Conservation (phyloP, 306 rosid genomes). For the Hippophae rhamnoides region DNA sequence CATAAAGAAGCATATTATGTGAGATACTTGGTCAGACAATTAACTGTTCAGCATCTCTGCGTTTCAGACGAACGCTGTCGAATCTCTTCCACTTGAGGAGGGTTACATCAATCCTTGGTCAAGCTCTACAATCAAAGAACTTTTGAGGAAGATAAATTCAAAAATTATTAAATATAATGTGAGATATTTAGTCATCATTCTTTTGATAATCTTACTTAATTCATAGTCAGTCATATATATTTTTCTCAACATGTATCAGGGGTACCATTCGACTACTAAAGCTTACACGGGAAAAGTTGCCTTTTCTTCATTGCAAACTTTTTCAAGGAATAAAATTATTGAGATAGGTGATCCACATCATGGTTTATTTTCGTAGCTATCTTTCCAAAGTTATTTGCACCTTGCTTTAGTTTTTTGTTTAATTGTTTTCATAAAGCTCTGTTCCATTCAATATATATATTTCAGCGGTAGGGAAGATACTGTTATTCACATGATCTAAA, state of each 20-base stretch:
- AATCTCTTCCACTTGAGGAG: constrained; percentile 16
- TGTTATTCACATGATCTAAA: no score
- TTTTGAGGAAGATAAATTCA: constrained; percentile 43
- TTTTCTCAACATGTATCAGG: constrained; percentile 38
- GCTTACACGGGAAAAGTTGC: constrained; percentile 61
- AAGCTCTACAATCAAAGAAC: constrained; percentile 36
- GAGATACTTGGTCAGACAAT: background rate
- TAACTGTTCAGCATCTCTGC: constrained; percentile 10
- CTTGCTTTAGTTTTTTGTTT: background rate
- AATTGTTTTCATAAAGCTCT: background rate
- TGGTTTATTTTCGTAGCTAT: constrained; percentile 12
- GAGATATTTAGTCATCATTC: constrained; percentile 22
- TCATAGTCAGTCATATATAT: constrained; percentile 13
- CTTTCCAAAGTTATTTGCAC: background rate
- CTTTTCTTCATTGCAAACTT: constrained; percentile 48
- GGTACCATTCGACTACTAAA: constrained; percentile 54
- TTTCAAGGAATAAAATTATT: constrained; percentile 72
- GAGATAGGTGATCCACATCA: constrained; percentile 54
- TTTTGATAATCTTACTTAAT: constrained; percentile 11
- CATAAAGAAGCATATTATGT: background rate
- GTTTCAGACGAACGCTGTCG: constrained; percentile 35
- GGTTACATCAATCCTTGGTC: constrained; percentile 70
- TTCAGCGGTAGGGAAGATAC: no score
- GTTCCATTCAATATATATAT: background rate
- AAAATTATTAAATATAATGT: constrained; percentile 47